Percentiles rank a stretch among this genome's conserved stretches.
Evolutionary conservation across 1,284 basidiomycete species (phyloP).

Genomic region (Mycena sp.): DNA sequence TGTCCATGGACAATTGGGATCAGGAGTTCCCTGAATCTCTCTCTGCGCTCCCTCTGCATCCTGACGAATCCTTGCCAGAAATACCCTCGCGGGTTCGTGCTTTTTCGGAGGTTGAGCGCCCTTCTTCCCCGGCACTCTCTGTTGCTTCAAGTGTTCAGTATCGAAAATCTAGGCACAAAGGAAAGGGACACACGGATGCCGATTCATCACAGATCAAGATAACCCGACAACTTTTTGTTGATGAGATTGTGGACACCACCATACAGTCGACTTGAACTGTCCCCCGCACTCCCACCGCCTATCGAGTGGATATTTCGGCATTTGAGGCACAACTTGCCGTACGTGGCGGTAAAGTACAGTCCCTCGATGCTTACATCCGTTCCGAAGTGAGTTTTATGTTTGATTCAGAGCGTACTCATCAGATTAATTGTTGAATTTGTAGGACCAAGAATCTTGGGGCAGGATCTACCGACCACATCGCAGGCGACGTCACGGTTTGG

Average conservation of each 20-base stretch:
- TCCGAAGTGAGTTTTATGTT: background rate
- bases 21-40: too few relatives aligned
- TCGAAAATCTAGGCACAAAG: too few relatives aligned
- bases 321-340: background rate
- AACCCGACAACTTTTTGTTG: too few relatives aligned
- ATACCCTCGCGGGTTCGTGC: too few relatives aligned
- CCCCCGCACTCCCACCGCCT: background rate
- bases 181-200: too few relatives aligned
- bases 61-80: too few relatives aligned
- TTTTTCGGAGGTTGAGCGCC: background rate
- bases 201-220: too few relatives aligned
- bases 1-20: background rate
- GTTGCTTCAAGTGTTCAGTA: background rate
- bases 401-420: background rate
- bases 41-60: too few relatives aligned
- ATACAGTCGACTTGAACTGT: background rate
- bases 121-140: background rate
- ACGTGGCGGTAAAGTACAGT: background rate
- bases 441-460: slow-evolving; percentile 18
- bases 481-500: background rate
- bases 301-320: background rate
- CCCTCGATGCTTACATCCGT: background rate
- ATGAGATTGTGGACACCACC: too few relatives aligned
- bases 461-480: background rate
- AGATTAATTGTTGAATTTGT: background rate